phyloP scores from a whole-genome alignment of 768 basidiomycete genomes.

The Pleurotus pulmonarius region DNA sequence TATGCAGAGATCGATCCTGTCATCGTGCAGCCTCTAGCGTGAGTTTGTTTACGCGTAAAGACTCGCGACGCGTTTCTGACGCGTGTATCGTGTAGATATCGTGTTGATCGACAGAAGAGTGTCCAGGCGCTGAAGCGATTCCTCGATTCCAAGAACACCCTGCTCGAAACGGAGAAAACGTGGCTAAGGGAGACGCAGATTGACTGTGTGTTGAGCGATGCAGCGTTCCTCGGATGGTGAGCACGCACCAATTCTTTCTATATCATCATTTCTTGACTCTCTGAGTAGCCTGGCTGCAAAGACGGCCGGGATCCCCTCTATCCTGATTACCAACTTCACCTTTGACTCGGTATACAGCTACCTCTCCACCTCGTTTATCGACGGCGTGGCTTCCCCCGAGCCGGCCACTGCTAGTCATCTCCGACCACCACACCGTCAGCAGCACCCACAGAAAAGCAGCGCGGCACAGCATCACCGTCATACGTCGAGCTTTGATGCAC shows the following conservation, averaged over 20 bases:
- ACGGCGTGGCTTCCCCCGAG: slow-evolving; percentile 23
- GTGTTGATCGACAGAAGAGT: slow-evolving; percentile 71
- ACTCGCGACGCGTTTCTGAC: no score
- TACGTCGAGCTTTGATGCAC: slow-evolving; percentile 19
- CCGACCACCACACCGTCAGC: neutral
- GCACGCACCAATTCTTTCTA: slow-evolving; percentile 14
- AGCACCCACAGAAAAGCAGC: slow-evolving; percentile 8
- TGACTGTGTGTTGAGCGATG: slow-evolving; percentile 69
- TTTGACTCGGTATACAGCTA: slow-evolving; percentile 84
- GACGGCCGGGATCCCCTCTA: slow-evolving; percentile 58
- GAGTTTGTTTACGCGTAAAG: slow-evolving; percentile 19
- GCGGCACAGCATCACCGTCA: slow-evolving; percentile 8
- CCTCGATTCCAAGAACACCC: slow-evolving; percentile 47
- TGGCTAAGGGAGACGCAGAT: slow-evolving; percentile 55
- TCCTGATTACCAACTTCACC: slow-evolving; percentile 78
- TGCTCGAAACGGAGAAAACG: slow-evolving; percentile 48
- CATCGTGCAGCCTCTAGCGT: slow-evolving; percentile 79
- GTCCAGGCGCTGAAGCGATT: slow-evolving; percentile 59
- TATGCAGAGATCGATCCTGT: slow-evolving; percentile 76
- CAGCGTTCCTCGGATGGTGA: slow-evolving; percentile 76
- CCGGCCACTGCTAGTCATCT: slow-evolving; percentile 9
- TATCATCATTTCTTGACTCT: neutral
- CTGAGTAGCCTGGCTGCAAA: slow-evolving; percentile 61
- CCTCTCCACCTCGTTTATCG: slow-evolving; percentile 55
- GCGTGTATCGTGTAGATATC: slow-evolving; percentile 40